Percentiles rank a stretch among this genome's conserved stretches.
Evolutionary conservation across 164 flowering plant species (phyloP).

Genomic region (Dillenia suffruticosa): DNA sequence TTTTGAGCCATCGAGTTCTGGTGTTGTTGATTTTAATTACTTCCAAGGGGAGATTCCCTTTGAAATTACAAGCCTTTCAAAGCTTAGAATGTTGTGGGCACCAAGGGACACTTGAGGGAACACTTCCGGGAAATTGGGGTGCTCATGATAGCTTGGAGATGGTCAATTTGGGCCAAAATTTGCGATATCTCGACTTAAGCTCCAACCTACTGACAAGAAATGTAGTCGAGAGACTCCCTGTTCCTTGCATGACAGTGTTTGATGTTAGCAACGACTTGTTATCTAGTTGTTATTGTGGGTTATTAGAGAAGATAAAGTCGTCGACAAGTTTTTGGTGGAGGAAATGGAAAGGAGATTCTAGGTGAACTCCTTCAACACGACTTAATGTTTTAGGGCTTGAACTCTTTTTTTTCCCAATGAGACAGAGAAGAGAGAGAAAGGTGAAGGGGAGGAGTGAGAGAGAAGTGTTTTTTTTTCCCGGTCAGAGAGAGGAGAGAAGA

Average conservation of each 20-base stretch:
- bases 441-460: too few relatives aligned
- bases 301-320: too few relatives aligned
- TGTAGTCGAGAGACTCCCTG: slow-evolving; percentile 42
- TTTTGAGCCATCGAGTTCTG: slow-evolving; percentile 10
- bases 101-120: slow-evolving; percentile 66
- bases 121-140: slow-evolving; percentile 62
- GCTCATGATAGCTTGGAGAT: slow-evolving; percentile 65
- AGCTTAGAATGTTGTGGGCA: slow-evolving; percentile 73
- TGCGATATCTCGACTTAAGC: slow-evolving; percentile 60
- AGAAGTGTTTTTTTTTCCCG: too few relatives aligned
- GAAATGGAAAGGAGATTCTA: too few relatives aligned
- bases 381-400: too few relatives aligned
- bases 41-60: slow-evolving; percentile 65
- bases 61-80: slow-evolving; percentile 54
- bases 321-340: too few relatives aligned
- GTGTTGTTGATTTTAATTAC: slow-evolving; percentile 57
- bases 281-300: too few relatives aligned
- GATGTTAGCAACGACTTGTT: slow-evolving; percentile 63
- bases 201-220: slow-evolving; percentile 51
- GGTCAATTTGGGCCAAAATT: slow-evolving; percentile 68
- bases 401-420: too few relatives aligned
- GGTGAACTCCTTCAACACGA: too few relatives aligned
- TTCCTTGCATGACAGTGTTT: slow-evolving; percentile 67
- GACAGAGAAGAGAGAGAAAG: too few relatives aligned
- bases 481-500: too few relatives aligned